These are phyloP conservation scores for Leccinum subrobustum DNA, from an alignment of 1,284 basidiomycete genomes.

Conservation along the genomic window DNA sequence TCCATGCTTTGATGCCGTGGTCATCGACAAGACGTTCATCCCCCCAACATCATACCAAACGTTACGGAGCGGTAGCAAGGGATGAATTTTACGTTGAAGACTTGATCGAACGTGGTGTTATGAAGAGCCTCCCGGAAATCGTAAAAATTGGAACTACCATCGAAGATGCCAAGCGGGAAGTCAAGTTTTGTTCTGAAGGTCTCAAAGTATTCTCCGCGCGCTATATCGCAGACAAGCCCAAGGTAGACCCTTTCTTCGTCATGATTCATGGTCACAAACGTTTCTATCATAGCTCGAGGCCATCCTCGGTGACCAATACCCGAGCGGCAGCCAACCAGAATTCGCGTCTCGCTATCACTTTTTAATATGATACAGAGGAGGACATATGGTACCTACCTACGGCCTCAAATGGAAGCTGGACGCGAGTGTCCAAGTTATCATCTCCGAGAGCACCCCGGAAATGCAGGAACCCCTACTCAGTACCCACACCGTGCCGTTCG, in stretches of 20 bases:
- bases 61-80: too few relatives aligned
- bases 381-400: constrained; percentile 95
- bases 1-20: too few relatives aligned
- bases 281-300: constrained; percentile 51
- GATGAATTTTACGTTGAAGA: constrained; percentile 10
- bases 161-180: constrained; percentile 62
- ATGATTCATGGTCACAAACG: not conserved
- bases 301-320: constrained; percentile 55
- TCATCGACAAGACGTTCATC: too few relatives aligned
- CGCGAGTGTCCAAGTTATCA: constrained; percentile 76
- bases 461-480: constrained; percentile 16
- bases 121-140: constrained; percentile 54
- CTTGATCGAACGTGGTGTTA: constrained; percentile 55
- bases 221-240: constrained; percentile 61
- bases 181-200: constrained; percentile 61
- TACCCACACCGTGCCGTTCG: constrained; percentile 72
- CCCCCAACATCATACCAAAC: too few relatives aligned
- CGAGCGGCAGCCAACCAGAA: constrained; percentile 47
- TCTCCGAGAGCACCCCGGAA: constrained; percentile 44
- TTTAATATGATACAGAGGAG: constrained; percentile 88
- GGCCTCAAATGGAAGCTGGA: constrained; percentile 97
- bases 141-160: constrained; percentile 59
- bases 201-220: constrained; percentile 59
- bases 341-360: constrained; percentile 67
- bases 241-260: constrained; percentile 40